phyloP scores from a whole-genome alignment of 768 basidiomycete species.

The Psilocybe sp. region DNA sequence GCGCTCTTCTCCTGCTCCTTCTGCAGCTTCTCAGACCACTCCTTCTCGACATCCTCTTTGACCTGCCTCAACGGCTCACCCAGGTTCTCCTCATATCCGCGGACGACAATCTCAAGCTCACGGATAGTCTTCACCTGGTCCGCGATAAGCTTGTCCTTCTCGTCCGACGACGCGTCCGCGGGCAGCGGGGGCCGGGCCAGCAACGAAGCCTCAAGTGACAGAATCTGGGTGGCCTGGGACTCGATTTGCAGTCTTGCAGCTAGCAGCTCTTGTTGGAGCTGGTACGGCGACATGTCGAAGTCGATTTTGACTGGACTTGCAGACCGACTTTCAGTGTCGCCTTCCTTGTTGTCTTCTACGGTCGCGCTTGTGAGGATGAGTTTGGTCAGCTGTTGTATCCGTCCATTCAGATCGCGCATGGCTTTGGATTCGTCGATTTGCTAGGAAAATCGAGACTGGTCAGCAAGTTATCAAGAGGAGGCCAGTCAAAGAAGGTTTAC shows the following conservation, averaged over 20 bases:
- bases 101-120: conserved; percentile 71
- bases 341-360: conserved; percentile 66
- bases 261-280: conserved; percentile 89
- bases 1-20: conserved; percentile 57
- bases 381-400: conserved; percentile 82
- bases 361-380: conserved; percentile 84
- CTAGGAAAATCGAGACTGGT: conserved; percentile 28
- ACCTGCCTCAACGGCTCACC: conserved; percentile 66
- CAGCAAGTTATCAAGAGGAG: background rate
- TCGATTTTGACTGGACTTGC: conserved; percentile 85
- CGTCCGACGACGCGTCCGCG: conserved; percentile 60
- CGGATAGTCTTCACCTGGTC: conserved; percentile 75
- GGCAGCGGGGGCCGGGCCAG: conserved; percentile 67
- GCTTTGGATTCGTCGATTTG: conserved; percentile 85
- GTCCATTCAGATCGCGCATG: conserved; percentile 76
- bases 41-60: conserved; percentile 70
- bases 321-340: conserved; percentile 74
- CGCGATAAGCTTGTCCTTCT: conserved; percentile 72
- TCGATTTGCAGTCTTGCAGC: conserved; percentile 75
- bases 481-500: conserved; percentile 21
- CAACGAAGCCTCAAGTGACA: conserved; percentile 78
- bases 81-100: conserved; percentile 70
- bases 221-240: conserved; percentile 78
- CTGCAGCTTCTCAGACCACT: conserved; percentile 63
- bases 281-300: conserved; percentile 86